A percentile compares a stretch with the other conserved stretches of the same genome.
Conservation (phyloP, 1,284 basidiomycete species). For the Gomphus bonarii region DNA sequence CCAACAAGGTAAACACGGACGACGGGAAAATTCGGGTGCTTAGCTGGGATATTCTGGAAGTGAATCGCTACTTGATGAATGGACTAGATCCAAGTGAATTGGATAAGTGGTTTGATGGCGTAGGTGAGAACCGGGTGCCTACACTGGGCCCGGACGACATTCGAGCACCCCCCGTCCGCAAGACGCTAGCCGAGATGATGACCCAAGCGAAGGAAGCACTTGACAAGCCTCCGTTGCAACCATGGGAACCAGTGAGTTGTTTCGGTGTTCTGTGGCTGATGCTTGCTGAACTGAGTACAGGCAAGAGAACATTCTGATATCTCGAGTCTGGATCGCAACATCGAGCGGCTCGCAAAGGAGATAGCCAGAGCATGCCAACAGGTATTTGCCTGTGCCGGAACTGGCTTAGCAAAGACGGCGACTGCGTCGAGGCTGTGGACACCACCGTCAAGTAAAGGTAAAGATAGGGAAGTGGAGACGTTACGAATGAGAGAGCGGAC, state of each 20-base stretch:
- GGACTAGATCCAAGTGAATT: constrained; percentile 58
- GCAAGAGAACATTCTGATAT: constrained; percentile 25
- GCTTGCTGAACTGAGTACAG: background rate
- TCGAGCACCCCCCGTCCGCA: constrained; percentile 31
- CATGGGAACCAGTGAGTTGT: constrained; percentile 18
- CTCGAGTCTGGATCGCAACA: constrained; percentile 54
- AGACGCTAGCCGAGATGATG: constrained; percentile 33
- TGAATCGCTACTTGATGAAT: constrained; percentile 65
- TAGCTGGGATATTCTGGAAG: constrained; percentile 45
- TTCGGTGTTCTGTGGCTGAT: constrained; percentile 1
- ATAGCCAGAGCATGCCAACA: constrained; percentile 48
- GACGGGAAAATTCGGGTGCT: constrained; percentile 11
- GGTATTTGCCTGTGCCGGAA: constrained; percentile 53
- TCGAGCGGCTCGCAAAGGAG: constrained; percentile 54
- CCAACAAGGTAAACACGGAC: constrained; percentile 22
- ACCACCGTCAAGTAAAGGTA: background rate
- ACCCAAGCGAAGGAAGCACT: constrained; percentile 37
- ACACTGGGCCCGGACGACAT: constrained; percentile 45
- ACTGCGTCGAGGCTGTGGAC: constrained; percentile 20
- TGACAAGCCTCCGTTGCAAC: constrained; percentile 26
- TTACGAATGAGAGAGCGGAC: constrained; percentile 4
- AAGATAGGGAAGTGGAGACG: background rate
- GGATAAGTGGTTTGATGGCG: constrained; percentile 68
- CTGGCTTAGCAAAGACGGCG: constrained; percentile 53
- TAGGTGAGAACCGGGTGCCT: constrained; percentile 30